Conservation (phyloP, 164 flowering plant species). For the Stephania japonica region DNA sequence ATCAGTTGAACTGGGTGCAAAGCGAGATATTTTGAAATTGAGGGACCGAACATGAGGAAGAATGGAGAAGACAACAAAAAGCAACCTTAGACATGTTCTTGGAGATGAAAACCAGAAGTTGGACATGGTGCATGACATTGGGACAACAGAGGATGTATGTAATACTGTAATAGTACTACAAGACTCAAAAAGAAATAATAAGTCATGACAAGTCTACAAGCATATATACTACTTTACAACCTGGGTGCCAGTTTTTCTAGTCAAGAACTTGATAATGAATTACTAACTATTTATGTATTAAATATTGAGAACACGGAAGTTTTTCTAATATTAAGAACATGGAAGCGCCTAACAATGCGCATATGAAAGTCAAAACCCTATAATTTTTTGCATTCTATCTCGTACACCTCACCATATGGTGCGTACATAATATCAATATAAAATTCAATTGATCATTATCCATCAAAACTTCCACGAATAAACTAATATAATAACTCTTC, state of each 20-base stretch:
- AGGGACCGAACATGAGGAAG: slow-evolving; percentile 3
- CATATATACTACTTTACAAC: neutral
- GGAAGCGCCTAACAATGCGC: neutral
- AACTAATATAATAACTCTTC: neutral
- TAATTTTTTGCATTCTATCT: neutral
- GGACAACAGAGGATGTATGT: neutral
- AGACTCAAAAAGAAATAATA: neutral
- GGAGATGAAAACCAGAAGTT: neutral
- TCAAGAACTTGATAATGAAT: slow-evolving; percentile 1
- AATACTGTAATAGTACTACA: neutral
- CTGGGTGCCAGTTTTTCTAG: neutral
- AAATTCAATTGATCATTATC: neutral
- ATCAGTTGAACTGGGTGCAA: slow-evolving; percentile 6
- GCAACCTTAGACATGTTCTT: neutral
- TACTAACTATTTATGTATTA: neutral
- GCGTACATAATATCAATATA: neutral
- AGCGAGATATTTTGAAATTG: slow-evolving; percentile 23
- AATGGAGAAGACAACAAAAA: slow-evolving; percentile 8
- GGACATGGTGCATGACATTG: neutral
- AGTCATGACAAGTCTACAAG: neutral
- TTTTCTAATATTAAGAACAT: neutral
- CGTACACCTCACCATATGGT: neutral
- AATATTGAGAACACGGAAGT: neutral
- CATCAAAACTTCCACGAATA: neutral
- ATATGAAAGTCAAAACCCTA: neutral